Evolutionary conservation across 148 eudicot species (phyloP), one percentile per base, ranked within the genome.

Genomic region (Chenopodium berlandieri): DNA sequence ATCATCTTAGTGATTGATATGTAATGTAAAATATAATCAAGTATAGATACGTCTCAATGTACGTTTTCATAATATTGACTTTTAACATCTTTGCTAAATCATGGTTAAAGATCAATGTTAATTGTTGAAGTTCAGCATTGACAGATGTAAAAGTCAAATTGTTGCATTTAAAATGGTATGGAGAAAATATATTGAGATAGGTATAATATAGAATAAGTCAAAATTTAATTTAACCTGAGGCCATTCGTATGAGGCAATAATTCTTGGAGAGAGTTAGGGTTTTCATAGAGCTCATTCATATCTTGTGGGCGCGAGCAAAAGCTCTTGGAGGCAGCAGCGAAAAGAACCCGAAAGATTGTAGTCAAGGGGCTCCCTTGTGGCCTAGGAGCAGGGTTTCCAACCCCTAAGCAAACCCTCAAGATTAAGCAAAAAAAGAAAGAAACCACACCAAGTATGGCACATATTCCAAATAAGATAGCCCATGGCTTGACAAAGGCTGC

Each of bases 281-380:
- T 69, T 17, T 82, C 78, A 68, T 83, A 78, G 13, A 88, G 85
- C 77, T 82, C 71, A 69, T 66, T 25, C 30, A 22, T 32, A 54
- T 84, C 56, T 27, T 9, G 7, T 20, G 93, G 90, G n/a, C 27
- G 34, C 34, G 64, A 71, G 40, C 30, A 31, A 23, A 46, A 71
- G 30, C 78, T 66, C 83, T 90, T 92, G 75, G 80, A 66, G 47
- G 78, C 64, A 50, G 86, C 78, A 40, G 90, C 89, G 23, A 85
- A 85, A 54, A 88, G 76, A 27, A 91, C 94, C 60, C 90, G 82
- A 20, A 81, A 70, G 9, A 83, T 78, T 30, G 77, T 80, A 9
- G 89, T 87, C 1, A 90, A 19, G 19, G 90, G 86, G 76, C 91
- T 90, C 40, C 92, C 91, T 63, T 74, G 75, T 0, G 90, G 89